Evolutionary conservation across 345 rosid species (phyloP).

Genomic region (Populus pruinosa): DNA sequence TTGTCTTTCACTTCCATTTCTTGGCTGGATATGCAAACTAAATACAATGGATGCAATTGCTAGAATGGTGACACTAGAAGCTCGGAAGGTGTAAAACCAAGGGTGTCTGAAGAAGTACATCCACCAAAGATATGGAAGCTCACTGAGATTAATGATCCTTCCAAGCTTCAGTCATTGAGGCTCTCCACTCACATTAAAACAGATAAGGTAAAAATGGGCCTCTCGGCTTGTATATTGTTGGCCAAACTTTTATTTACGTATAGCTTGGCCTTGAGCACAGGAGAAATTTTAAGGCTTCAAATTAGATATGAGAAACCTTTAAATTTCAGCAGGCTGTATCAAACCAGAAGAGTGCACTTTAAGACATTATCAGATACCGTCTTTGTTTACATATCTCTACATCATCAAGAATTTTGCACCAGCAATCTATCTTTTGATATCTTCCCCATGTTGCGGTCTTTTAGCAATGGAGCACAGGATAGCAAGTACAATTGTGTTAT

Average conservation of each 20-base stretch:
- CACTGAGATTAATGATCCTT: slow-evolving; percentile 33
- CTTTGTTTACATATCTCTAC: neutral
- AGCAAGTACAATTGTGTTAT: neutral
- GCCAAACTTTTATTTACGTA: neutral
- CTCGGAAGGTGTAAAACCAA: slow-evolving; percentile 23
- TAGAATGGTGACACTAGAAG: slow-evolving; percentile 34
- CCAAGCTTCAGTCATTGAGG: slow-evolving; percentile 28
- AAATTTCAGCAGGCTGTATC: neutral
- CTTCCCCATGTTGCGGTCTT: neutral
- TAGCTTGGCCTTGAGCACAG: neutral
- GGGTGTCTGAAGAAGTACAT: slow-evolving; percentile 22
- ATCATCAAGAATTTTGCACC: neutral
- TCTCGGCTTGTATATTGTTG: neutral
- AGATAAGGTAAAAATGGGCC: slow-evolving; percentile 27
- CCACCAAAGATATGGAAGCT: slow-evolving; percentile 20
- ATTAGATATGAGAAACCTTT: neutral
- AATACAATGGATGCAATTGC: slow-evolving; percentile 4
- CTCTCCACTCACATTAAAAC: slow-evolving; percentile 22
- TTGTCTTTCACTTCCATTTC: neutral
- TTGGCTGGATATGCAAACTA: neutral
- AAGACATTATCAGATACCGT: neutral
- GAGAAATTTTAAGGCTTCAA: neutral
- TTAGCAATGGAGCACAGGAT: neutral
- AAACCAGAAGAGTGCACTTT: neutral
- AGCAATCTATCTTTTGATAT: neutral